Percentiles rank a stretch among this genome's conserved stretches.
Conservation (phyloP, 805 yeast species). For the Hanseniaspora lindneri region DNA sequence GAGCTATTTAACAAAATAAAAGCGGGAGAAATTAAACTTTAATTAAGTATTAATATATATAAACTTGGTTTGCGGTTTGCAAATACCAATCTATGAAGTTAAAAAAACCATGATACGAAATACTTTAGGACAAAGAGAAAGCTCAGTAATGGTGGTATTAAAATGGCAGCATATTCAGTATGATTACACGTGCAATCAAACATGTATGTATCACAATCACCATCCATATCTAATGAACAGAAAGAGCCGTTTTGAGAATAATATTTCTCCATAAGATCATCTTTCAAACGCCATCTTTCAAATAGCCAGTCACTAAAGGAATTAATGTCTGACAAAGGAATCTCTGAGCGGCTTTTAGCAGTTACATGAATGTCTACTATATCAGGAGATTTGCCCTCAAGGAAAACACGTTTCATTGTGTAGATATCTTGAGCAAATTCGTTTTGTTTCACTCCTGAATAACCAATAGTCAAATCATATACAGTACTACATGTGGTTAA, state of each 20-base stretch:
- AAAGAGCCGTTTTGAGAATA: conserved; percentile 43
- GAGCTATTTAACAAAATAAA: conserved; percentile 41
- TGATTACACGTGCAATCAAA: conserved; percentile 21
- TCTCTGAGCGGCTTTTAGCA: conserved; percentile 44
- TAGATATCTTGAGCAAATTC: conserved; percentile 70
- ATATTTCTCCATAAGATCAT: conserved; percentile 51
- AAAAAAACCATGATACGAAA: conserved; percentile 3
- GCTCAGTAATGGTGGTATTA: conserved; percentile 19
- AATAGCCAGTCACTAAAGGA: conserved; percentile 69
- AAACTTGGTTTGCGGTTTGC: neutral
- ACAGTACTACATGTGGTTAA: conserved; percentile 47
- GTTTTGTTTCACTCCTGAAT: conserved; percentile 50
- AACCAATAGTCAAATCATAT: conserved; percentile 76
- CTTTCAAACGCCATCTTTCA: conserved; percentile 67
- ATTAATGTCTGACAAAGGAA: conserved; percentile 46
- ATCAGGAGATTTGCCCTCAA: conserved; percentile 63
- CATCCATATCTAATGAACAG: neutral
- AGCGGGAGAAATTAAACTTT: conserved; percentile 24
- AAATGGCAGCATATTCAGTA: conserved; percentile 19
- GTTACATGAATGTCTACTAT: conserved; percentile 54
- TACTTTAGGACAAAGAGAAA: neutral
- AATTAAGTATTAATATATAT: neutral
- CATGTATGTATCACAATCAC: neutral
- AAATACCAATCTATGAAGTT: neutral
- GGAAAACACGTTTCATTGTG: conserved; percentile 49